These are phyloP conservation scores for Leptoxyphium fumago DNA, from an alignment of 2,329 filamentous ascomycete genomes.

Conservation along the genomic window DNA sequence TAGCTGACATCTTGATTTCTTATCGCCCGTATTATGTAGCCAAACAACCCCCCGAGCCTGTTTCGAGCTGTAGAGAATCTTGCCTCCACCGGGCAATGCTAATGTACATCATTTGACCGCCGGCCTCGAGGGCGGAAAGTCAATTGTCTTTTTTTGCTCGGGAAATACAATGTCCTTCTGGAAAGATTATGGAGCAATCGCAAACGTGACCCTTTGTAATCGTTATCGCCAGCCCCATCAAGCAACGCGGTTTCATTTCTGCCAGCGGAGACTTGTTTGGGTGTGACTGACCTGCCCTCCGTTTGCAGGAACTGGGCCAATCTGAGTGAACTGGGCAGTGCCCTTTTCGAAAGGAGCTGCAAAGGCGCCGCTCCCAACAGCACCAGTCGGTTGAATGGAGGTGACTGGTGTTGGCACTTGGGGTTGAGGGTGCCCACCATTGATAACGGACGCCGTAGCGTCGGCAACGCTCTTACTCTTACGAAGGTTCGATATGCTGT, in stretches of 20 bases:
- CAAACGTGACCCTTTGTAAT: no score
- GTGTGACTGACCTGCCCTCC: neutral
- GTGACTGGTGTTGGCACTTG: neutral
- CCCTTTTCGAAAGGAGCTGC: neutral
- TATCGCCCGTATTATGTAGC: no score
- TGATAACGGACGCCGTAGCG: neutral
- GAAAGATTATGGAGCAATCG: no score
- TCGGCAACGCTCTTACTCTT: neutral
- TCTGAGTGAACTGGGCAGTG: neutral
- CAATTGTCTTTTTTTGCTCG: no score
- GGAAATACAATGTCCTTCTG: no score
- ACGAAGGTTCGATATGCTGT: conserved; percentile 6
- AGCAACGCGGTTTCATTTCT: neutral
- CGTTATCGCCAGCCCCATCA: no score
- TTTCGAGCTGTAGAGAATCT: no score
- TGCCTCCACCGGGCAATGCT: neutral
- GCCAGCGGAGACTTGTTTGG: neutral
- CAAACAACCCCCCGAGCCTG: no score
- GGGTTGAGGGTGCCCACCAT: neutral
- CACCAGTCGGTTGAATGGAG: neutral
- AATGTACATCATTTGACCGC: neutral
- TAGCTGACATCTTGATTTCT: neutral
- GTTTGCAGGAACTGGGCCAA: neutral
- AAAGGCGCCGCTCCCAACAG: neutral
- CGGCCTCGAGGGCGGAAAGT: no score